Percentiles rank a stretch among this genome's conserved stretches.
phyloP scores from a whole-genome alignment of 2,329 filamentous ascomycete species.

The Beauveria bassiana region DNA sequence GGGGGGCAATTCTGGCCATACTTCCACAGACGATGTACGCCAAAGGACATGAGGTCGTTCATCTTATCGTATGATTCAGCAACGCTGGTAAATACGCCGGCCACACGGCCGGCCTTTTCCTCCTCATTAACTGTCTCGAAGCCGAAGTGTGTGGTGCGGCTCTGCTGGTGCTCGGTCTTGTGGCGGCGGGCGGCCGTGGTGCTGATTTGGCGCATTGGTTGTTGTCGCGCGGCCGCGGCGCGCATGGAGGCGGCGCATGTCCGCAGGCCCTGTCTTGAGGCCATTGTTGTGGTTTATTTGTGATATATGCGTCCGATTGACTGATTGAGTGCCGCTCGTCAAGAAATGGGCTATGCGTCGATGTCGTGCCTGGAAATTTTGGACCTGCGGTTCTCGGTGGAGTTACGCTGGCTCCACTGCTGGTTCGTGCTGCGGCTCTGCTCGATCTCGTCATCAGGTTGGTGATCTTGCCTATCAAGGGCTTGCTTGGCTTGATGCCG shows the following conservation, averaged over 20 bases:
- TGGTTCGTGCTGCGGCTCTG: background rate
- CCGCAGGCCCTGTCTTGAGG: slow-evolving; percentile 21
- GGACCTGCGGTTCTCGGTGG: background rate
- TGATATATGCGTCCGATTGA: background rate
- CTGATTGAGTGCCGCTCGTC: background rate
- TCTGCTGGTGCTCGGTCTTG: slow-evolving; percentile 17
- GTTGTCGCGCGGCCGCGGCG: slow-evolving; percentile 10
- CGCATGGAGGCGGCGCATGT: slow-evolving; percentile 20
- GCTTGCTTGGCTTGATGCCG: background rate
- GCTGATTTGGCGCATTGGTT: slow-evolving; percentile 20
- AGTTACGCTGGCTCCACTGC: background rate
- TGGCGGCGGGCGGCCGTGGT: slow-evolving; percentile 20
- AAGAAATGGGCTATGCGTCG: background rate
- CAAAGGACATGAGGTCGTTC: slow-evolving; percentile 99
- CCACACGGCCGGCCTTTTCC: slow-evolving; percentile 66
- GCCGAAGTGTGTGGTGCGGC: slow-evolving; percentile 78
- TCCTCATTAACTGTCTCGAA: slow-evolving; percentile 77
- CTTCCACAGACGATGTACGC: slow-evolving; percentile 95
- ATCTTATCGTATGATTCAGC: slow-evolving; percentile 93
- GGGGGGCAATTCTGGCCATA: slow-evolving; percentile 22
- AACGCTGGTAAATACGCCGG: slow-evolving; percentile 88
- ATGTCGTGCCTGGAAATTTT: slow-evolving; percentile 7
- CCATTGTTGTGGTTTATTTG: background rate
- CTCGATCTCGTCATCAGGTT: background rate
- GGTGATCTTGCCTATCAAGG: background rate